Evolutionary conservation across 768 basidiomycete species (phyloP).

Genomic region (Rhizopogon vesiculosus): DNA sequence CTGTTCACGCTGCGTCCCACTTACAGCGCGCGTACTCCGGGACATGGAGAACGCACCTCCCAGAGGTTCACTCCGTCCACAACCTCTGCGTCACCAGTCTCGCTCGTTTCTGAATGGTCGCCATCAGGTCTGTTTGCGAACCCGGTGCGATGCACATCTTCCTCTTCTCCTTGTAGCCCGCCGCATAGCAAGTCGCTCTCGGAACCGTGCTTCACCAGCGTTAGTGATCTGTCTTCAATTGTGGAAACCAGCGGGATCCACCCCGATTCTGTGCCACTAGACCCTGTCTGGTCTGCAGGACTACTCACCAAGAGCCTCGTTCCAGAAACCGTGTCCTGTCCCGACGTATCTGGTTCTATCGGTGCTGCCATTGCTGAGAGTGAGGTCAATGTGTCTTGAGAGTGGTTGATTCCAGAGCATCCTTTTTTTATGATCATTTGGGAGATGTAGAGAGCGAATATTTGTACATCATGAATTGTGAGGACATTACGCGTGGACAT

Average conservation of each 20-base stretch:
- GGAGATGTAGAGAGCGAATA: not conserved
- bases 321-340: not conserved
- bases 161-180: not conserved
- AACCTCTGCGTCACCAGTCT: not conserved
- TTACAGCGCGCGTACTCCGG: slow-evolving; percentile 10
- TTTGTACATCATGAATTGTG: not conserved
- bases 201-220: not conserved
- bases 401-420: not conserved
- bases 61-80: not conserved
- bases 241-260: too few relatives aligned
- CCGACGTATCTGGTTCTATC: not conserved
- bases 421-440: not conserved
- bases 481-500: not conserved
- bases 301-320: not conserved
- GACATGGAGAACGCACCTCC: not conserved
- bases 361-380: not conserved
- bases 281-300: not conserved
- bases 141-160: not conserved
- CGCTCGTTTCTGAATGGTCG: not conserved
- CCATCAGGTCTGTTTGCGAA: not conserved
- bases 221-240: not conserved
- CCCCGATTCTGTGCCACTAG: not conserved
- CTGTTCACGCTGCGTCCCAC: slow-evolving; percentile 6
- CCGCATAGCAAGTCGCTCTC: not conserved
- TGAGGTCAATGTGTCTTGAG: not conserved